Evolutionary conservation across 192 early-diverging fungal genomes (phyloP).

Genomic region (Mortierella antarctica): DNA sequence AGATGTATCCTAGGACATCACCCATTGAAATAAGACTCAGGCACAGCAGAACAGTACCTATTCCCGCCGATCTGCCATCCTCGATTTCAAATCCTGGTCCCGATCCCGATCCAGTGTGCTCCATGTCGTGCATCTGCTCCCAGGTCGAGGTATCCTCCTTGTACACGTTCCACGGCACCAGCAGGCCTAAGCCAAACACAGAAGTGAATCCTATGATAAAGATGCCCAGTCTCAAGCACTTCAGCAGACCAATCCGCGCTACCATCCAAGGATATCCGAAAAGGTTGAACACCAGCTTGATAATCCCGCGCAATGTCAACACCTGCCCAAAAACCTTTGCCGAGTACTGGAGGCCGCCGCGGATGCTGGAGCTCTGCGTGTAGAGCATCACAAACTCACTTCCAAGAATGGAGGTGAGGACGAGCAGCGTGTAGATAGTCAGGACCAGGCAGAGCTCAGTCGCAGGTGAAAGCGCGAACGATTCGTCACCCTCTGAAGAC

Average conservation of each 20-base stretch:
- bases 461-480: neutral
- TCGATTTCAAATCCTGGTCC: neutral
- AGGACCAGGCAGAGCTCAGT: constrained; percentile 23
- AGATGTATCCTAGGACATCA: constrained; percentile 38
- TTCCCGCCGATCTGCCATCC: neutral
- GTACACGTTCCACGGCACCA: constrained; percentile 20
- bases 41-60: constrained; percentile 19
- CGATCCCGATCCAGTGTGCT: too few species aligned
- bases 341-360: constrained; percentile 35
- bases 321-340: constrained; percentile 17
- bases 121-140: neutral
- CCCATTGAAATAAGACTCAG: constrained; percentile 33
- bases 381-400: constrained; percentile 42
- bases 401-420: constrained; percentile 25
- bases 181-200: constrained; percentile 18
- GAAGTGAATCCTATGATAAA: constrained; percentile 22
- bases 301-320: constrained; percentile 25
- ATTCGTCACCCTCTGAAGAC: neutral
- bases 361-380: constrained; percentile 18
- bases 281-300: constrained; percentile 24
- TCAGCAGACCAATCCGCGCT: constrained; percentile 9
- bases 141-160: neutral
- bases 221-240: constrained; percentile 21
- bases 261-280: constrained; percentile 31
- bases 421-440: constrained; percentile 25